Base-by-base conservation (phyloP, 75 land plant species). In the Azolla pinnata region DNA sequence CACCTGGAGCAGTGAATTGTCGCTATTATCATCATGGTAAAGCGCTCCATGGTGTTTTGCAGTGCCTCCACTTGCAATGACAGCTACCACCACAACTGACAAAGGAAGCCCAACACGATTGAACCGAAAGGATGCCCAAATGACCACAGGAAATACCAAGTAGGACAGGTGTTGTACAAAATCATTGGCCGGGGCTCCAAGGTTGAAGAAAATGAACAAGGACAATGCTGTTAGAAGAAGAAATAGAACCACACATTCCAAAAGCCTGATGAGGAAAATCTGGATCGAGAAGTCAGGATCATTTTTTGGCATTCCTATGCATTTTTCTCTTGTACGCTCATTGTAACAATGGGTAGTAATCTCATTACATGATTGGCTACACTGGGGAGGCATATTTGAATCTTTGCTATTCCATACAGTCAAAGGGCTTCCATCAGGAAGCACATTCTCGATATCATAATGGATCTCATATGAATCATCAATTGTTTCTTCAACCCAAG, bases 111-210 rank as follows among this genome's bases (percentile, higher is more conserved):
- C 76, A 29, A 74, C 45, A 23, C 74, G 67, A 56, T 74, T 74
- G 59, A 74, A 74, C n/a, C 76, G 76, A 50, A 74, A 74, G 21
- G 76, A 74, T 8, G 76, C 67, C 76, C 76, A 74, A 29, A 74
- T 71, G 21, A 74, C 76, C 18, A 74, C 75, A 44, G 76, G 76
- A 57, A 70, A 74, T 21, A 74, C 76, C 51, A 74, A 38, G 30
- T 74, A 74, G 24, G 76, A 69, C 28, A 74, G 60, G 21, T 59
- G 59, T 31, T 71, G 74, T 23, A 74, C 63, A 57, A 65, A 65
- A 34, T 65, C 67, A 30, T 59, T 56, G 8, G 33, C 61, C 27
- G 28, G 21, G 20, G 59, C 35, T 29, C 67, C 67, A 26, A 65
- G 40, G 42, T 63, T 74, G 48, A 71, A 74, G 31, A 74, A 74